These are phyloP conservation scores for Adansonia madagascariensis DNA, from an alignment of 441 rosid genomes.

Conservation along the genomic window DNA sequence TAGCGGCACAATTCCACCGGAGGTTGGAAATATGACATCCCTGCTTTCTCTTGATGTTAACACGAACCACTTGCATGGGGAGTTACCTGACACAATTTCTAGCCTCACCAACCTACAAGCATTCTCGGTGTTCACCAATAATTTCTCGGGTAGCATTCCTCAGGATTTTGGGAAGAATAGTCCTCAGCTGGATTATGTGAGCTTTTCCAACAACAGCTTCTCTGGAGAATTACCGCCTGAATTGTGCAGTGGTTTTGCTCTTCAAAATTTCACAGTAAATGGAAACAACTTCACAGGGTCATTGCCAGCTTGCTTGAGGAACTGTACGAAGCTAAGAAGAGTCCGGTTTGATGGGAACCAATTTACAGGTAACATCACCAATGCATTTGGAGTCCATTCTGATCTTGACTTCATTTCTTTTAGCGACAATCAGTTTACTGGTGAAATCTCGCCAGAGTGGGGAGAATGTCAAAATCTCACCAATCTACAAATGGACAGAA, in stretches of 20 bases:
- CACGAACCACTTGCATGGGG: conserved; percentile 45
- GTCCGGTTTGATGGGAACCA: conserved; percentile 59
- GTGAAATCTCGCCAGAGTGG: conserved; percentile 58
- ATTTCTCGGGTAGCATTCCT: conserved; percentile 46
- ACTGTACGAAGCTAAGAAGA: conserved; percentile 46
- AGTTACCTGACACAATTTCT: conserved; percentile 44
- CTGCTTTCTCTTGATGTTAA: conserved; percentile 35
- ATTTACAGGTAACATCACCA: conserved; percentile 56
- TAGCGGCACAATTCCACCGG: conserved; percentile 46
- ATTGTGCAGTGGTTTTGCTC: conserved; percentile 56
- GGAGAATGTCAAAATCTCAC: conserved; percentile 62
- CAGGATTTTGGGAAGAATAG: conserved; percentile 45
- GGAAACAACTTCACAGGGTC: conserved; percentile 60
- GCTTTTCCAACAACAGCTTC: conserved; percentile 73
- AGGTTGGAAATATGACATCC: conserved; percentile 45
- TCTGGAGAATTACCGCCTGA: conserved; percentile 60
- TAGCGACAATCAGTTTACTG: conserved; percentile 50
- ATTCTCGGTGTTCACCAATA: conserved; percentile 43
- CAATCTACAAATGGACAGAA: conserved; percentile 52
- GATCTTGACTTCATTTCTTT: conserved; percentile 43
- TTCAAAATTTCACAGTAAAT: conserved; percentile 45
- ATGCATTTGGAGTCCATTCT: conserved; percentile 58
- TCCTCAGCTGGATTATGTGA: conserved; percentile 40
- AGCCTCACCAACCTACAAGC: conserved; percentile 26
- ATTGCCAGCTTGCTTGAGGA: conserved; percentile 61